phyloP scores from a whole-genome alignment of 2,329 filamentous ascomycete species.

The Daldinia eschscholtzii region DNA sequence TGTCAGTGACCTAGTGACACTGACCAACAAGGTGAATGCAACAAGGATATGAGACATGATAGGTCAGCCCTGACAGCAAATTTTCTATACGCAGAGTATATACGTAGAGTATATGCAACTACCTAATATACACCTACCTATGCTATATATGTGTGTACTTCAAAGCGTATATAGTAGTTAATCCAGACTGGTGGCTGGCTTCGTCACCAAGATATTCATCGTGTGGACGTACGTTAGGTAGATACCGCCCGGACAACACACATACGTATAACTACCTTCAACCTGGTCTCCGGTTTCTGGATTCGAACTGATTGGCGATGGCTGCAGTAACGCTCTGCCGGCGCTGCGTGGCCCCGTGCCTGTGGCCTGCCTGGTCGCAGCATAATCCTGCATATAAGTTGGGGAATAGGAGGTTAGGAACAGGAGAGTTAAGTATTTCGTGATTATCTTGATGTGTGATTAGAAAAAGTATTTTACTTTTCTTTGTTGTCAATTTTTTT shows the following conservation, averaged over 20 bases:
- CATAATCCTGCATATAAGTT: conserved; percentile 10
- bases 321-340: conserved; percentile 27
- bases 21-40: conserved; percentile 18
- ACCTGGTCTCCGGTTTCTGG: conserved; percentile 18
- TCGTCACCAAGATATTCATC: neutral
- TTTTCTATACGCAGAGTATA: too few species aligned
- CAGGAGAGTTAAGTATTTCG: neutral
- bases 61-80: neutral
- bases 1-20: conserved; percentile 28
- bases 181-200: neutral
- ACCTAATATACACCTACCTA: too few species aligned
- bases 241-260: neutral
- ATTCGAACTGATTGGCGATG: conserved; percentile 24
- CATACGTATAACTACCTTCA: conserved; percentile 6
- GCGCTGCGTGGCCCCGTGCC: conserved; percentile 40
- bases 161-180: neutral
- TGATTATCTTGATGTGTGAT: neutral
- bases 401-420: conserved; percentile 1
- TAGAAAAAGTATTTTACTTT: neutral
- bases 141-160: too few species aligned
- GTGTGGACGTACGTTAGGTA: neutral
- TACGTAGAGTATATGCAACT: too few species aligned
- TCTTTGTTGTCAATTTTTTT: neutral
- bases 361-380: conserved; percentile 36
- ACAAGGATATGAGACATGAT: conserved; percentile 11